Conservation (phyloP, 371 early-diverging fungal genomes). For the Gilbertella persicaria region DNA sequence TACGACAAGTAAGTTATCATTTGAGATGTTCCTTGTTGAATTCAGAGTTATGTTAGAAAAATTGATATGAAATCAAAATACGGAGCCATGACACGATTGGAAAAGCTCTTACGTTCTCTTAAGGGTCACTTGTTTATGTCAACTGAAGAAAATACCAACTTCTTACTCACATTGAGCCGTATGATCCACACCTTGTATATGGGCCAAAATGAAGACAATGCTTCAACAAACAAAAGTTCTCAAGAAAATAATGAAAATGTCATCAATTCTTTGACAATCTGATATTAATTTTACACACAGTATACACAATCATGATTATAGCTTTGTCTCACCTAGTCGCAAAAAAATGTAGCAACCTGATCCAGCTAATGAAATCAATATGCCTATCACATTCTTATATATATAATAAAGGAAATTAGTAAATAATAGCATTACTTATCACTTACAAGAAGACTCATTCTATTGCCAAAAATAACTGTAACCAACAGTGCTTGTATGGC, state of each 20-base stretch:
- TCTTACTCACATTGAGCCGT: conserved; percentile 32
- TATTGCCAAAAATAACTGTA: conserved; percentile 21
- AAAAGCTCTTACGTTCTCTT: conserved; percentile 46
- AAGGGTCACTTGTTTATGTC: conserved; percentile 39
- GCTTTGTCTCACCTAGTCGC: conserved; percentile 12
- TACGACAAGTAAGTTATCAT: conserved; percentile 51
- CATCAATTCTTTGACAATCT: conserved; percentile 14
- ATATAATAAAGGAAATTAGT: not conserved
- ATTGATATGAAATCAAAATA: conserved; percentile 28
- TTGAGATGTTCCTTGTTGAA: not conserved
- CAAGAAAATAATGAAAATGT: conserved; percentile 3
- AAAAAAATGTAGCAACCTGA: conserved; percentile 12
- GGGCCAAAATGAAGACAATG: not conserved
- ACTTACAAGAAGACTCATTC: conserved; percentile 17
- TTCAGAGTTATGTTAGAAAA: conserved; percentile 18
- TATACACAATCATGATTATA: not conserved
- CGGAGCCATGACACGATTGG: conserved; percentile 31
- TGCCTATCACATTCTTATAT: conserved; percentile 23
- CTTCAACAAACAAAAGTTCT: too few relatives aligned
- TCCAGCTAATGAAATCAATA: conserved; percentile 12
- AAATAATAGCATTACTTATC: not conserved
- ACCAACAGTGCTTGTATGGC: conserved; percentile 18
- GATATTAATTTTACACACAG: conserved; percentile 1
- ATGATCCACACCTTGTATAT: conserved; percentile 19
- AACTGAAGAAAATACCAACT: conserved; percentile 28